These are phyloP conservation scores for Sporobolomyces pararoseus DNA, from an alignment of 768 basidiomycete genomes.

Conservation along the genomic window DNA sequence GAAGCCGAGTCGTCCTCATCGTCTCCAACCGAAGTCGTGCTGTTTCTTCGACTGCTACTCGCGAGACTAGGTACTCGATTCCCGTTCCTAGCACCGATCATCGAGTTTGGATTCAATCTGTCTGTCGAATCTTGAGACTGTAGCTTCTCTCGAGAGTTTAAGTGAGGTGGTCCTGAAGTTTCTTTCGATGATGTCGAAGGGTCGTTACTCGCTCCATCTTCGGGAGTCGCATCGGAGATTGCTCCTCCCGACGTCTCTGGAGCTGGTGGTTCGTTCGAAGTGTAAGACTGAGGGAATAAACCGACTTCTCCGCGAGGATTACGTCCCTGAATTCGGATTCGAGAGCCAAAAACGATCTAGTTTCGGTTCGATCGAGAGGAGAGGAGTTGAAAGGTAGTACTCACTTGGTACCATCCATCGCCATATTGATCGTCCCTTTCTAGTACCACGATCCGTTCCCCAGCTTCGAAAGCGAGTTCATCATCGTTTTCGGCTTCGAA, in stretches of 20 bases:
- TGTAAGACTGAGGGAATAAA: constrained; percentile 86
- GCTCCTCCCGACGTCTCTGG: constrained; percentile 46
- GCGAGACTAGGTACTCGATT: constrained; percentile 8
- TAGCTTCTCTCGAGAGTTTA: background rate
- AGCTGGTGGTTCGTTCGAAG: constrained; percentile 55
- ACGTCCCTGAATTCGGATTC: constrained; percentile 61
- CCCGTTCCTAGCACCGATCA: constrained; percentile 48
- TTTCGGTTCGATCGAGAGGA: background rate
- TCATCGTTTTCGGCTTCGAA: constrained; percentile 91
- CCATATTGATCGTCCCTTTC: constrained; percentile 89
- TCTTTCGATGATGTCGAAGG: background rate
- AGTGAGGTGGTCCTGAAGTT: background rate
- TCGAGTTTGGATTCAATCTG: constrained; percentile 56
- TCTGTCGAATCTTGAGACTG: constrained; percentile 2
- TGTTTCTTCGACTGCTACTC: constrained; percentile 16
- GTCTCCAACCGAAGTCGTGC: constrained; percentile 29
- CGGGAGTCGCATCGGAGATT: background rate
- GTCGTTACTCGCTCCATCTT: background rate
- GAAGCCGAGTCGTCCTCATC: constrained; percentile 37
- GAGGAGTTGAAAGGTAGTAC: background rate
- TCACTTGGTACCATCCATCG: constrained; percentile 93
- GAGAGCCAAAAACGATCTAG: background rate
- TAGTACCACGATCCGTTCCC: constrained; percentile 80
- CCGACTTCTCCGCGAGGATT: constrained; percentile 78
- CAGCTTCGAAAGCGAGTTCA: constrained; percentile 77